Base-by-base conservation (phyloP, 345 rosid genomes). In the Sonneratia alba region DNA sequence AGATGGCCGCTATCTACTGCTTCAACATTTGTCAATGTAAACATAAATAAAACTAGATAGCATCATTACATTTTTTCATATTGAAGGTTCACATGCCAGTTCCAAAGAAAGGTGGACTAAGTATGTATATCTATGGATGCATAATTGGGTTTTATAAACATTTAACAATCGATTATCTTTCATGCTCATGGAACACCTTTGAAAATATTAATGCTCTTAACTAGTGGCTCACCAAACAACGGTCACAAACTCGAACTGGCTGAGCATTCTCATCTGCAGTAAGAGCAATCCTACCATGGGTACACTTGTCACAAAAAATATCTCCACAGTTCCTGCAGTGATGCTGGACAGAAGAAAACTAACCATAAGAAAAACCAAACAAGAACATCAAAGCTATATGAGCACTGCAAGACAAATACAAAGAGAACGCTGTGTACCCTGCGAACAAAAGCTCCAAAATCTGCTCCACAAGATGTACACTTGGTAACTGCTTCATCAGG, bases 291-390 rank as follows among this genome's bases (percentile, higher is more conserved):
- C 98, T 88, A 70, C 97, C 97, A 67, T 89, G 91, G 36, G 95
- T 96, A 68, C 99, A 96, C 81, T 96, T 92, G 89, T 96, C 99
- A 73, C 99, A 96, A 82, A 89, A 96, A 74, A 96, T 89, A 79
- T 96, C 99, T 68, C 99, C 98, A 76, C 98, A 96, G 74, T 96
- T 96, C 83, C 98, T 84, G 82, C 99, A 96, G 75, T 96, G 99
- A 83, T 96, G 99, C 99, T 96, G 95, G 37, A 69, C 19, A 73
- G 59, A 27, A 77, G 55, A 69, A 67, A 68, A 67, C 22, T 67
- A 66, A 57, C 24, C 14, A 16, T 59, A 19, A 74, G 47, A 40
- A 47, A 66, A 10, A 27, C 36, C 62, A 34, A 0, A 62, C 40
- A 51, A 7, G 75, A 76, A 62, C 71, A 68, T 43, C 32, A 37